These are phyloP conservation scores for Chytriomyces sp. DNA, from an alignment of 192 early-diverging fungal genomes.

Conservation along the genomic window DNA sequence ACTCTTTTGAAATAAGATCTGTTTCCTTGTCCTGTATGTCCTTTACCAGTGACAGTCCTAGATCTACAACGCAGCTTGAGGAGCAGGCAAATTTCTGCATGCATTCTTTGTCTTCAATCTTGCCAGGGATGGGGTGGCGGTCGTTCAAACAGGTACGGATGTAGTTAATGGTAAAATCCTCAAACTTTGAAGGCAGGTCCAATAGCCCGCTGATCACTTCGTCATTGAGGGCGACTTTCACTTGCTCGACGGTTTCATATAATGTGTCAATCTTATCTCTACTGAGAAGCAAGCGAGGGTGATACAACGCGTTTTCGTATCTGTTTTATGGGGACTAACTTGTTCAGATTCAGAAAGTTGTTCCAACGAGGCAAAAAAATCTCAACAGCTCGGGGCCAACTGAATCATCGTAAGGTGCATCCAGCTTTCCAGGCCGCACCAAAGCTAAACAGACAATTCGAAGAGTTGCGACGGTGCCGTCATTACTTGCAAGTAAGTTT, in stretches of 20 bases:
- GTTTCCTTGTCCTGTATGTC: not conserved
- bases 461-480: constrained; percentile 69
- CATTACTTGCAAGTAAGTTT: constrained; percentile 66
- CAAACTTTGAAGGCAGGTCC: constrained; percentile 32
- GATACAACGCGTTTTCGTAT: constrained; percentile 35
- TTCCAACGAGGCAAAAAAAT: constrained; percentile 24
- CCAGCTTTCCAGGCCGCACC: constrained; percentile 44
- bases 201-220: constrained; percentile 75
- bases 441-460: constrained; percentile 68
- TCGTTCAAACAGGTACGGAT: not conserved
- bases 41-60: constrained; percentile 2
- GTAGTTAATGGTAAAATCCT: constrained; percentile 2
- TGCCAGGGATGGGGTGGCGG: constrained; percentile 44
- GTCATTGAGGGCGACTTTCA: constrained; percentile 70
- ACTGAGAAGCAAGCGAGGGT: constrained; percentile 37
- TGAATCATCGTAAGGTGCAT: constrained; percentile 35
- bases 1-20: constrained; percentile 6
- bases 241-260: constrained; percentile 53
- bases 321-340: constrained; percentile 26
- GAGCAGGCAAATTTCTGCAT: not conserved
- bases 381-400: constrained; percentile 13
- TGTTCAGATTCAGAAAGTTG: not conserved
- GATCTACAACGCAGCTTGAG: constrained; percentile 11
- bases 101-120: not conserved
- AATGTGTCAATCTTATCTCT: constrained; percentile 61